Evolutionary conservation across 331 rosid species (phyloP).

Genomic region (Phaseolus coccineus): DNA sequence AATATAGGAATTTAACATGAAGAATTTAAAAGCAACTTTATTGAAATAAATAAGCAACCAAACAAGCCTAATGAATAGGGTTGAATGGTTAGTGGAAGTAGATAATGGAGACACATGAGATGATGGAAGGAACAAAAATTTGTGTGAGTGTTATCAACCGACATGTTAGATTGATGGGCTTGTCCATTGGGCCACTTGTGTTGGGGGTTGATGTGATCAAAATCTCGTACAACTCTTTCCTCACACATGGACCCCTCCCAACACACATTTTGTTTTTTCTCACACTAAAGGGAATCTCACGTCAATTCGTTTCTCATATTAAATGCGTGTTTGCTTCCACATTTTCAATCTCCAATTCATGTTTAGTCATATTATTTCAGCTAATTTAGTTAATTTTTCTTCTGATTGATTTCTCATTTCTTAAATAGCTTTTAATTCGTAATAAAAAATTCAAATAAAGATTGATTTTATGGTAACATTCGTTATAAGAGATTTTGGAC

Average conservation of each 20-base stretch:
- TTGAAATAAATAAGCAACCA: not conserved
- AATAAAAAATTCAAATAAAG: too few species aligned
- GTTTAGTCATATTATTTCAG: too few species aligned
- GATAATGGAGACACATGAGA: slow-evolving; percentile 19
- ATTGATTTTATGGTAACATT: too few species aligned
- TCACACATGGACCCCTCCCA: slow-evolving; percentile 13
- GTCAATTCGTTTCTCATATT: not conserved
- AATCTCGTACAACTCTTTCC: slow-evolving; percentile 33
- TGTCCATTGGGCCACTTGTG: slow-evolving; percentile 38
- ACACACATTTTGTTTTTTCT: not conserved
- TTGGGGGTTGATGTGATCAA: slow-evolving; percentile 42
- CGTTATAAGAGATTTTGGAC: too few species aligned
- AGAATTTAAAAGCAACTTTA: not conserved
- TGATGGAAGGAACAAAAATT: slow-evolving; percentile 40
- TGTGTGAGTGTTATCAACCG: slow-evolving; percentile 23
- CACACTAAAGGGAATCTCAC: not conserved
- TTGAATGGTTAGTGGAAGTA: not conserved
- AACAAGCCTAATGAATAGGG: too few species aligned
- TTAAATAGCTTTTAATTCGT: not conserved
- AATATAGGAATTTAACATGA: not conserved
- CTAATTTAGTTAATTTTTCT: not conserved
- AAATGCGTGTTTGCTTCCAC: not conserved
- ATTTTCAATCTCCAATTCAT: too few species aligned
- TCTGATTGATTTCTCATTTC: not conserved
- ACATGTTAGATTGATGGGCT: slow-evolving; percentile 45